phyloP scores from a whole-genome alignment of 352 stramenopile species.

The Globisporangium canariense region DNA sequence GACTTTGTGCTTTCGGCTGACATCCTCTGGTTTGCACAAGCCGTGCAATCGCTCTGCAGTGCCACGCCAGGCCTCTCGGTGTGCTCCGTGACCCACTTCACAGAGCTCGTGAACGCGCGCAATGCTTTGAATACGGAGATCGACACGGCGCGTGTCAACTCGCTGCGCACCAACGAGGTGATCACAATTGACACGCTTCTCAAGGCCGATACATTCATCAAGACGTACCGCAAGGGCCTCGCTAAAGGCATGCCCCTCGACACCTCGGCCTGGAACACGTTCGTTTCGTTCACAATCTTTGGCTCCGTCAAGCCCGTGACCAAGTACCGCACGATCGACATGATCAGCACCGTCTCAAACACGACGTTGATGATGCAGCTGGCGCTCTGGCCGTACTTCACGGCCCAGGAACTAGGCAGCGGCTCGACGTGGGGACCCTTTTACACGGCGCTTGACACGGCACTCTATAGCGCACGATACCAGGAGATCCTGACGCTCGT shows the following conservation, averaged over 20 bases:
- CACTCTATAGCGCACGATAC: not conserved
- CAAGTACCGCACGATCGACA: not conserved
- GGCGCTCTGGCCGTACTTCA: not conserved
- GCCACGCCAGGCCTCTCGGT: not conserved
- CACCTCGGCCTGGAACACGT: not conserved
- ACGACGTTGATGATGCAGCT: slow-evolving; percentile 1
- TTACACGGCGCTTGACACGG: not conserved
- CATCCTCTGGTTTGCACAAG: not conserved
- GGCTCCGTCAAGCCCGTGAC: not conserved
- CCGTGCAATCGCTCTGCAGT: not conserved
- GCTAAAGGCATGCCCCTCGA: too few relatives aligned
- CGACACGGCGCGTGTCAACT: not conserved
- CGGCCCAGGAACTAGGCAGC: not conserved
- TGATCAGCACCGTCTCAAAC: not conserved
- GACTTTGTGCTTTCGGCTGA: not conserved
- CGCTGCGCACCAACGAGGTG: not conserved
- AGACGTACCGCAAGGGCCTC: too few relatives aligned
- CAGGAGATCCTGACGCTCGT: not conserved
- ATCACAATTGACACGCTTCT: not conserved
- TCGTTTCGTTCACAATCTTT: not conserved
- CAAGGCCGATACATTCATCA: too few relatives aligned
- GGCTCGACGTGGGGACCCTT: not conserved
- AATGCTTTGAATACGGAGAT: not conserved
- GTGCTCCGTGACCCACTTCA: not conserved
- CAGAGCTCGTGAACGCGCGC: not conserved